These are phyloP conservation scores for Sugiyamaella marilandica DNA, from an alignment of 805 yeast genomes.

Conservation along the genomic window DNA sequence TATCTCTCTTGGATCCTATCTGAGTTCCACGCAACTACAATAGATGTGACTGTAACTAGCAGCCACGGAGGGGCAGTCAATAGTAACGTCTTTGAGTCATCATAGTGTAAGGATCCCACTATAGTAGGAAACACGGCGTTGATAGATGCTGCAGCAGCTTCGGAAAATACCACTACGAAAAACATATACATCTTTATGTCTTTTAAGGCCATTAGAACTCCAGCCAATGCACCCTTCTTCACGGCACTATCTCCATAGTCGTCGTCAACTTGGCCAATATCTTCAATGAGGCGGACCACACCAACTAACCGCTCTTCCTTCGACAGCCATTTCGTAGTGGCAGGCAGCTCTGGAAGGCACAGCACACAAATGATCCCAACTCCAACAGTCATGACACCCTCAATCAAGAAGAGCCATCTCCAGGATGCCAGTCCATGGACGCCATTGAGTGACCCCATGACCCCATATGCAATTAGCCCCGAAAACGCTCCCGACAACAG, in stretches of 20 bases:
- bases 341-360: conserved; percentile 51
- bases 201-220: conserved; percentile 17
- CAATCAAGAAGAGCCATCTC: conserved; percentile 55
- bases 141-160: conserved; percentile 58
- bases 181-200: conserved; percentile 24
- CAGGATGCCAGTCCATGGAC: conserved; percentile 42
- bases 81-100: conserved; percentile 46
- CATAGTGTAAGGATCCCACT: conserved; percentile 50
- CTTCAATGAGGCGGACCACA: conserved; percentile 19
- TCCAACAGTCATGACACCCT: conserved; percentile 49
- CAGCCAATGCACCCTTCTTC: conserved; percentile 4
- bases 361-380: conserved; percentile 43
- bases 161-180: conserved; percentile 28
- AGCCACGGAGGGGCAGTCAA: conserved; percentile 58
- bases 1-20: conserved; percentile 53
- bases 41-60: conserved; percentile 47
- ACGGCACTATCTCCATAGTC: conserved; percentile 24
- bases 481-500: conserved; percentile 48
- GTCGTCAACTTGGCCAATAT: conserved; percentile 29
- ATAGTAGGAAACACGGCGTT: conserved; percentile 60
- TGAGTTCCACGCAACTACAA: conserved; percentile 51
- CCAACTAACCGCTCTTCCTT: conserved; percentile 21
- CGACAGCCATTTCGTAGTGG: conserved; percentile 32
- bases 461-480: conserved; percentile 53
- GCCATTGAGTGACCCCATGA: conserved; percentile 42